These are phyloP conservation scores for Grammothele lineata DNA, from an alignment of 768 basidiomycete genomes.

Conservation along the genomic window DNA sequence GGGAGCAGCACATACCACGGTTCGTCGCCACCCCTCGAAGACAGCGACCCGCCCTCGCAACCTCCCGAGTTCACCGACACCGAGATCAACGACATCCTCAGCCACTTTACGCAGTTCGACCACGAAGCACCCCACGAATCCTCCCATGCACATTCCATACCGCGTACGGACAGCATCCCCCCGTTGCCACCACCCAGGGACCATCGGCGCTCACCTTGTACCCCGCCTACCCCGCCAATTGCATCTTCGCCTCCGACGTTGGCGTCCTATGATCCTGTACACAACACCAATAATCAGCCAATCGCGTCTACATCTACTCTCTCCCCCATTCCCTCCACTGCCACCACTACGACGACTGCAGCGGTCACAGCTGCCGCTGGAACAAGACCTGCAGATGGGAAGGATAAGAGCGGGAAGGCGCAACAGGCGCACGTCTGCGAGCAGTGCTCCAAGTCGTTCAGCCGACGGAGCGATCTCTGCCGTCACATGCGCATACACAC, in stretches of 20 bases:
- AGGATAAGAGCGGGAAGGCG: constrained; percentile 25
- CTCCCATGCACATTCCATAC: neutral
- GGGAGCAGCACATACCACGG: constrained; percentile 16
- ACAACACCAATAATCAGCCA: constrained; percentile 9
- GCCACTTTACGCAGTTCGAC: constrained; percentile 70
- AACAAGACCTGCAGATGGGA: too few relatives aligned
- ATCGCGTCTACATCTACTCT: constrained; percentile 18
- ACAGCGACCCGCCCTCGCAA: constrained; percentile 37
- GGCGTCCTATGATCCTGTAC: constrained; percentile 1
- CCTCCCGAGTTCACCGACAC: constrained; percentile 49
- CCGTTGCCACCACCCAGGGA: neutral
- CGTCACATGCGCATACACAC: constrained; percentile 90
- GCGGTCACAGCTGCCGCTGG: too few relatives aligned
- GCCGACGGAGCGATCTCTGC: constrained; percentile 76
- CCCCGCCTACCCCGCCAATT: neutral
- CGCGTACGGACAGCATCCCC: neutral
- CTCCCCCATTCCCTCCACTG: neutral
- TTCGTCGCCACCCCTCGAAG: constrained; percentile 16
- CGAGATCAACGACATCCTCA: constrained; percentile 74
- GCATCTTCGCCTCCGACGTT: neutral
- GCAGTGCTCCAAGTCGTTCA: constrained; percentile 77
- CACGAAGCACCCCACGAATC: constrained; percentile 2
- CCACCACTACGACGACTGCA: neutral
- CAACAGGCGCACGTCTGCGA: constrained; percentile 61
- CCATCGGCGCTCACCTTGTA: neutral